A percentile compares a stretch with the other conserved stretches of the same genome.
phyloP scores from a whole-genome alignment of 345 rosid species.

The Eucalyptus polyanthemos region DNA sequence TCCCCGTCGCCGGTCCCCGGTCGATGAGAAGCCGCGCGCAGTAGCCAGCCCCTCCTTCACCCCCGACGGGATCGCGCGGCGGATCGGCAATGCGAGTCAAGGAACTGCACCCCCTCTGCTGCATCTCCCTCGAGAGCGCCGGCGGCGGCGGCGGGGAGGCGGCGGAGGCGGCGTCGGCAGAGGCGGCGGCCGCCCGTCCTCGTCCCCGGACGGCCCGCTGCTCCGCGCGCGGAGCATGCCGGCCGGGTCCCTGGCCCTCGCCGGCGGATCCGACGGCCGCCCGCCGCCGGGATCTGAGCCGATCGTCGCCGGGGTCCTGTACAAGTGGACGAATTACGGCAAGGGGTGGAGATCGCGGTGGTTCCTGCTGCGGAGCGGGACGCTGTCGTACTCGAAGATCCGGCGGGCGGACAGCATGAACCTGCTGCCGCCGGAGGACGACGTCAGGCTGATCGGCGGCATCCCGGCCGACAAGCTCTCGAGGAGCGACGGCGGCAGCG shows the following conservation, averaged over 20 bases:
- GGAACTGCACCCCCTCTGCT: slow-evolving; percentile 94
- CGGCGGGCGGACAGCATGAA: slow-evolving; percentile 54
- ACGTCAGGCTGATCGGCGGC: slow-evolving; percentile 73
- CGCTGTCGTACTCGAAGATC: slow-evolving; percentile 75
- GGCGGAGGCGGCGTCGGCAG: slow-evolving; percentile 21
- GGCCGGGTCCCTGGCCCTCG: slow-evolving; percentile 8
- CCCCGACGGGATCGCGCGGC: not conserved
- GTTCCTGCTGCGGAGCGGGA: slow-evolving; percentile 73
- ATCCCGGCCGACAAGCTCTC: slow-evolving; percentile 41
- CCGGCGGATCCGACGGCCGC: slow-evolving; percentile 29
- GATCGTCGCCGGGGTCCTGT: slow-evolving; percentile 70
- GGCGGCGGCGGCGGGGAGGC: slow-evolving; percentile 24
- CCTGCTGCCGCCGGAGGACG: slow-evolving; percentile 29
- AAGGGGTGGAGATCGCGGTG: slow-evolving; percentile 99
- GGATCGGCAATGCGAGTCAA: slow-evolving; percentile 56
- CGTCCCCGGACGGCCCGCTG: slow-evolving; percentile 29
- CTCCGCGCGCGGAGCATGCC: slow-evolving; percentile 62
- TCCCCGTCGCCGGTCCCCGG: not conserved
- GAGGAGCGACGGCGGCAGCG: slow-evolving; percentile 41
- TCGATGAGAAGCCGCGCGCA: not conserved
- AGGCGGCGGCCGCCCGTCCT: not conserved
- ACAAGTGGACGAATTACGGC: slow-evolving; percentile 97
- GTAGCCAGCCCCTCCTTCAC: not conserved
- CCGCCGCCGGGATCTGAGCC: slow-evolving; percentile 38
- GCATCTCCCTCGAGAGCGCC: slow-evolving; percentile 72